These are phyloP conservation scores for Globisporangium iwayamae DNA, from an alignment of 352 stramenopile species.

Conservation along the genomic window DNA sequence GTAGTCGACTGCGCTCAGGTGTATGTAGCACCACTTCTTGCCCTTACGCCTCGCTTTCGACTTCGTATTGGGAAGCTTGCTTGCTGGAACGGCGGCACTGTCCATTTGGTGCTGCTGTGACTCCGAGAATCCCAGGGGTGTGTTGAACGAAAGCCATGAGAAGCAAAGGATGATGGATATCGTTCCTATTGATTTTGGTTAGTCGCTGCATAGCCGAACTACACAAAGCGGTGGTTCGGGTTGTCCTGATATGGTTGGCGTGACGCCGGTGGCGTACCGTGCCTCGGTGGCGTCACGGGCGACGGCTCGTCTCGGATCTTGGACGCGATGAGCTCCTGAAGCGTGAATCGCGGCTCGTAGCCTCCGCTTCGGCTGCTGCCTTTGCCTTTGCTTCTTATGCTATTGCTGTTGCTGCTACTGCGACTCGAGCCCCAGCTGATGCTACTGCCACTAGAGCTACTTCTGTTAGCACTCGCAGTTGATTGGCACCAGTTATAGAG, in stretches of 20 bases:
- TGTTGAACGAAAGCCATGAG: too few relatives aligned
- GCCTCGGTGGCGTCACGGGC: constrained; percentile 4
- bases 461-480: not conserved
- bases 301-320: constrained; percentile 17
- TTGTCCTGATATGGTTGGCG: constrained; percentile 8
- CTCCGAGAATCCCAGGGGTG: too few relatives aligned
- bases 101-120: too few relatives aligned
- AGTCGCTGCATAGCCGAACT: not conserved
- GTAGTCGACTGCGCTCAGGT: too few relatives aligned
- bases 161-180: too few relatives aligned
- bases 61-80: too few relatives aligned
- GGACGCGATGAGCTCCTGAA: constrained; percentile 16
- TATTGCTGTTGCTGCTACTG: not conserved
- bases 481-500: constrained; percentile 18
- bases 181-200: too few relatives aligned
- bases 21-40: too few relatives aligned
- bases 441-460: not conserved
- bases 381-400: not conserved
- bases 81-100: too few relatives aligned
- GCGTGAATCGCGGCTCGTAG: constrained; percentile 11
- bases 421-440: constrained; percentile 2
- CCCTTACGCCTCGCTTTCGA: too few relatives aligned
- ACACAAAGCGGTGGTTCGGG: constrained; percentile 13
- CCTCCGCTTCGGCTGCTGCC: not conserved
- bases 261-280: constrained; percentile 5